phyloP scores from a whole-genome alignment of 192 early-diverging fungal species.

The Pecoramyces ruminantium region DNA sequence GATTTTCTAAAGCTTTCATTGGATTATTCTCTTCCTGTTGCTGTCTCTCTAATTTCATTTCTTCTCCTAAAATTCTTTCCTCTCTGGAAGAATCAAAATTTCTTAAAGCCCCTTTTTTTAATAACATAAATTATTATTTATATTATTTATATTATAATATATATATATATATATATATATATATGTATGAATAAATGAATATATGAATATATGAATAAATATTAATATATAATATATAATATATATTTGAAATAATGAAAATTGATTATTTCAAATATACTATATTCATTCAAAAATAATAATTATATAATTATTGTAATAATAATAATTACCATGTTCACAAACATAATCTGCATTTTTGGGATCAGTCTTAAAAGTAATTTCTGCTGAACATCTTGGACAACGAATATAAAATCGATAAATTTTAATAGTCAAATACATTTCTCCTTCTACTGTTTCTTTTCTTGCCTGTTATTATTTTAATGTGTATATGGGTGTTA shows the following conservation, averaged over 20 bases:
- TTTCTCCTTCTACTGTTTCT: constrained; percentile 58
- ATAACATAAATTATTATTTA: too few relatives aligned
- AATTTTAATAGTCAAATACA: constrained; percentile 55
- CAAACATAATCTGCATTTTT: constrained; percentile 86
- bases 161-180: too few relatives aligned
- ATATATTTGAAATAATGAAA: too few relatives aligned
- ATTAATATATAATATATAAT: too few relatives aligned
- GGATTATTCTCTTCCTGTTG: constrained; percentile 82
- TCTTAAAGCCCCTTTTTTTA: constrained; percentile 36
- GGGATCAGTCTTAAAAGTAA: constrained; percentile 96
- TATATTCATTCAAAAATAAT: too few relatives aligned
- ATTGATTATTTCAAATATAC: too few relatives aligned
- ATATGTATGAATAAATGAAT: too few relatives aligned
- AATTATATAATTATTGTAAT: too few relatives aligned
- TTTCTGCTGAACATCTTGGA: constrained; percentile 86
- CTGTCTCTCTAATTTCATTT: constrained; percentile 31
- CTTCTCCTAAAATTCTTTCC: constrained; percentile 37
- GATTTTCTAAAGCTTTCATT: constrained; percentile 86
- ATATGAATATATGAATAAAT: too few relatives aligned
- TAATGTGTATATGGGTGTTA: too few relatives aligned
- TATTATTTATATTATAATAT: too few relatives aligned
- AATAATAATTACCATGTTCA: constrained; percentile 48
- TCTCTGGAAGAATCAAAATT: constrained; percentile 88
- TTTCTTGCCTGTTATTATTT: constrained; percentile 52
- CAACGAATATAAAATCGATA: constrained; percentile 66